These are phyloP conservation scores for Amaranthus palmeri DNA, from an alignment of 148 eudicot species.

Conservation along the genomic window DNA sequence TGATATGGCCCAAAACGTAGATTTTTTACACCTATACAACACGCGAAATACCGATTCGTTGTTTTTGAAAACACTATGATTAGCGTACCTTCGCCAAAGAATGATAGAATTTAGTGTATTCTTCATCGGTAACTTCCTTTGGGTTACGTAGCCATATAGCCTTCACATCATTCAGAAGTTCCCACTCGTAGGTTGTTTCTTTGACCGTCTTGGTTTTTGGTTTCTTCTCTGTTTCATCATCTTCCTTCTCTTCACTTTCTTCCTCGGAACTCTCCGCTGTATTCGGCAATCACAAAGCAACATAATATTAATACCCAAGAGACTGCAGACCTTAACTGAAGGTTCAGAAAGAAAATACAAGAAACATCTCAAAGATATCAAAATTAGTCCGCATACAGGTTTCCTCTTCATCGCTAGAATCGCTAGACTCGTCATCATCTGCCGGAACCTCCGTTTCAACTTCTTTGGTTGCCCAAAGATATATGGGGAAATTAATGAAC, in stretches of 20 bases:
- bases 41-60: too few species aligned
- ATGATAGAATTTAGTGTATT: slow-evolving; percentile 85
- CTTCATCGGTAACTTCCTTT: slow-evolving; percentile 97
- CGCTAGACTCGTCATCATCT: slow-evolving; percentile 84
- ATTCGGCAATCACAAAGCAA: slow-evolving; percentile 5
- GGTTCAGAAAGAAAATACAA: background rate
- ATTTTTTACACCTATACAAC: too few species aligned
- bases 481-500: slow-evolving; percentile 90
- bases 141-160: slow-evolving; percentile 96
- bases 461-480: slow-evolving; percentile 92
- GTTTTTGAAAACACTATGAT: too few species aligned
- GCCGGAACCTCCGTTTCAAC: slow-evolving; percentile 94
- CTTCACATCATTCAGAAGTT: slow-evolving; percentile 91
- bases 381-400: slow-evolving; percentile 46
- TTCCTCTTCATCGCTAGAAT: slow-evolving; percentile 79
- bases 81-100: slow-evolving; percentile 76
- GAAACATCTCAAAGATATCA: background rate
- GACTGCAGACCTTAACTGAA: background rate
- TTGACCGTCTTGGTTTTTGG: slow-evolving; percentile 82
- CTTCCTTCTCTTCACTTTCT: slow-evolving; percentile 55
- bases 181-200: slow-evolving; percentile 91
- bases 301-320: slow-evolving; percentile 8
- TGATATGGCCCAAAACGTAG: too few species aligned
- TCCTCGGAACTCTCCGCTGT: slow-evolving; percentile 80
- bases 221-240: slow-evolving; percentile 80